Evolutionary conservation across 345 rosid species (phyloP).

Genomic region (Dovyalis caffra): DNA sequence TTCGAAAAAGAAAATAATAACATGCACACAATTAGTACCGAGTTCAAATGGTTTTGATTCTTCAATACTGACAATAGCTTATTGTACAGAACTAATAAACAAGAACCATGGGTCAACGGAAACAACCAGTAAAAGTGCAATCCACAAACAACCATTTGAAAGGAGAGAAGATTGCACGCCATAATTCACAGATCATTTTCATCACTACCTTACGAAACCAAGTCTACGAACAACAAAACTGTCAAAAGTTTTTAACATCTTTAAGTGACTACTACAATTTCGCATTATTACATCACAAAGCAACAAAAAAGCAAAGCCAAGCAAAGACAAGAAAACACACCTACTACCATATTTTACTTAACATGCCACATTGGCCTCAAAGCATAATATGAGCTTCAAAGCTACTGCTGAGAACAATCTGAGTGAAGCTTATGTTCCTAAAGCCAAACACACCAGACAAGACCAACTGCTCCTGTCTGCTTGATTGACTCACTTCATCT

Average conservation of each 20-base stretch:
- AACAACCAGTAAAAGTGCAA: not conserved
- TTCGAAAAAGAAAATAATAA: not conserved
- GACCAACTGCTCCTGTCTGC: not conserved
- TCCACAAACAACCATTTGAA: not conserved
- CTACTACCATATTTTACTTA: slow-evolving; percentile 10
- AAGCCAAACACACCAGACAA: not conserved
- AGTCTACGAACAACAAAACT: not conserved
- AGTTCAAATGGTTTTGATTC: not conserved
- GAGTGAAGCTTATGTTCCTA: not conserved
- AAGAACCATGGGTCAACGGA: not conserved
- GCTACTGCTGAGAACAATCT: not conserved
- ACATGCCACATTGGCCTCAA: not conserved
- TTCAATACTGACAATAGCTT: not conserved
- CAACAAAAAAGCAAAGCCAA: not conserved
- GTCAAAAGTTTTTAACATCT: slow-evolving; percentile 2
- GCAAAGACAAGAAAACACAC: slow-evolving; percentile 4
- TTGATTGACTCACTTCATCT: slow-evolving; percentile 14
- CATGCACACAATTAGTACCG: not conserved
- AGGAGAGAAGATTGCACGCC: not conserved
- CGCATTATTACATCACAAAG: slow-evolving; percentile 11
- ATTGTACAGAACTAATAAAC: not conserved
- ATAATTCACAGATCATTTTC: not conserved
- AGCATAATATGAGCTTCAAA: slow-evolving; percentile 3
- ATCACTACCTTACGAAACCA: not conserved
- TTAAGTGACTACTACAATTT: not conserved